Conservation (phyloP, 2,329 filamentous ascomycete species). For the Phyllosticta ampelicida region DNA sequence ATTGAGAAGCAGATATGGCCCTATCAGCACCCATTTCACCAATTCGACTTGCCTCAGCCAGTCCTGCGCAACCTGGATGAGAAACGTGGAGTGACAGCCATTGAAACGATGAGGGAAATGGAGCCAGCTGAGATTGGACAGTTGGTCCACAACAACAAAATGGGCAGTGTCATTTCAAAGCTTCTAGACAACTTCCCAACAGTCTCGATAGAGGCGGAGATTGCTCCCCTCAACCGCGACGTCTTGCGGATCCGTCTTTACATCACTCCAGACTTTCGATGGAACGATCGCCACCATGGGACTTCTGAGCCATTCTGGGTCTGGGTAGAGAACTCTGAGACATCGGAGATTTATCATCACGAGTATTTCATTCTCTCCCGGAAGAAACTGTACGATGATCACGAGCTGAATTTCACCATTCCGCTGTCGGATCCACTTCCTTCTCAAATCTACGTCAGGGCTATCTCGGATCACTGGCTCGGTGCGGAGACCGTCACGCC, state of each 20-base stretch:
- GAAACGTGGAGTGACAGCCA: conserved; percentile 60
- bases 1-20: conserved; percentile 96
- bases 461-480: conserved; percentile 90
- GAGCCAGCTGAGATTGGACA: conserved; percentile 80
- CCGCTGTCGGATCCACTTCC: conserved; percentile 87
- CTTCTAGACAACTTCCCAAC: conserved; percentile 88
- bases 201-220: conserved; percentile 80
- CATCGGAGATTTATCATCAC: conserved; percentile 93
- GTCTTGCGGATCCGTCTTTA: conserved; percentile 83
- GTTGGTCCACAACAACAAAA: conserved; percentile 80
- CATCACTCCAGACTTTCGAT: conserved; percentile 80
- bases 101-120: conserved; percentile 87
- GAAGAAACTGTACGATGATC: conserved; percentile 86
- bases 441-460: conserved; percentile 89
- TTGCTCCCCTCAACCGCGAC: conserved; percentile 88
- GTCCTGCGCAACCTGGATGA: conserved; percentile 75
- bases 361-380: conserved; percentile 91
- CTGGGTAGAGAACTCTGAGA: conserved; percentile 98
- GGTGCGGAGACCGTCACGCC: conserved; percentile 92
- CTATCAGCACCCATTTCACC: conserved; percentile 86
- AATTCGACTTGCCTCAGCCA: conserved; percentile 81
- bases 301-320: conserved; percentile 96
- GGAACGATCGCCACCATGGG: conserved; percentile 91
- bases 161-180: conserved; percentile 71
- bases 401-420: conserved; percentile 96